These are phyloP conservation scores for Geotrichum fermentans DNA, from an alignment of 1,139 yeast genomes.

Conservation along the genomic window DNA sequence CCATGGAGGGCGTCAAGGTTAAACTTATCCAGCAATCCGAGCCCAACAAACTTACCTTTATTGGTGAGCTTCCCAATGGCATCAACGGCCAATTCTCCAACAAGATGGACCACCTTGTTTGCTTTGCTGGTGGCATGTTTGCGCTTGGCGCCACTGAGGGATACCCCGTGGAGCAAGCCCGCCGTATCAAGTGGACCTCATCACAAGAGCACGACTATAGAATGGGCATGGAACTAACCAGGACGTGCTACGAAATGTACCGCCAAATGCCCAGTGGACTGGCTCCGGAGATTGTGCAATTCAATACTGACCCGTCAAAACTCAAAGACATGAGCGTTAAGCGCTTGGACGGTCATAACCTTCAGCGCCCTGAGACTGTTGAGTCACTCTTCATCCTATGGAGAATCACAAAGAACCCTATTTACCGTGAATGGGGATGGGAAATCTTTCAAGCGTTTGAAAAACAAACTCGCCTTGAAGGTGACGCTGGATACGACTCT, in stretches of 20 bases:
- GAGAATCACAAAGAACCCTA: conserved; percentile 73
- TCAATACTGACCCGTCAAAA: conserved; percentile 46
- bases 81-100: conserved; percentile 53
- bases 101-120: conserved; percentile 92
- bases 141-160: conserved; percentile 91
- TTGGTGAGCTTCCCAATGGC: conserved; percentile 78
- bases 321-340: conserved; percentile 61
- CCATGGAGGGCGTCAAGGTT: conserved; percentile 68
- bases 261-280: conserved; percentile 68
- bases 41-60: conserved; percentile 60
- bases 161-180: conserved; percentile 49
- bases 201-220: conserved; percentile 53
- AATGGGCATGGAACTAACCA: conserved; percentile 69
- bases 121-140: conserved; percentile 85
- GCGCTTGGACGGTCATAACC: conserved; percentile 68
- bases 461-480: conserved; percentile 51
- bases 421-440: conserved; percentile 88
- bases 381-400: conserved; percentile 80
- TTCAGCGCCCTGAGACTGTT: conserved; percentile 92
- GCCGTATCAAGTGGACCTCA: conserved; percentile 43
- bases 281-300: conserved; percentile 84
- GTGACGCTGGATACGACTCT: conserved; percentile 62
- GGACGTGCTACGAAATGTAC: conserved; percentile 83
- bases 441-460: conserved; percentile 72
- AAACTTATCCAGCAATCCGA: conserved; percentile 56